A percentile compares a stretch with the other conserved stretches of the same genome.
These are phyloP conservation scores for Ophiostoma pallidulum DNA, from an alignment of 2,329 filamentous ascomycete genomes.

Conservation along the genomic window DNA sequence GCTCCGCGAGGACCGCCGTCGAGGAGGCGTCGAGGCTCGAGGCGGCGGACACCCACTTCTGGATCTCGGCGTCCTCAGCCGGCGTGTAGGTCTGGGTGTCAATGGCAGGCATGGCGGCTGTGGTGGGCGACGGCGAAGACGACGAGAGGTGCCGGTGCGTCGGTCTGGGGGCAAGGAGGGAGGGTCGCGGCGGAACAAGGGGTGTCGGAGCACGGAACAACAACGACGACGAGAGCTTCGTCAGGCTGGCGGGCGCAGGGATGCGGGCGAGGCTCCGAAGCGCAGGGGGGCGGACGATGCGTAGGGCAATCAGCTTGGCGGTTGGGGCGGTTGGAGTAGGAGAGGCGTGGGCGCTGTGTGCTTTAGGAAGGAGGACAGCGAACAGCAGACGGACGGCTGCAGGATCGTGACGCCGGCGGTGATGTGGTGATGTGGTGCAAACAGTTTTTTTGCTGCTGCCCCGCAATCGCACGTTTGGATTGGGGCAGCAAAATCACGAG, in stretches of 20 bases:
- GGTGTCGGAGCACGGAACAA: not conserved
- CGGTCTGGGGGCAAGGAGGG: not conserved
- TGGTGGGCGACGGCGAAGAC: not conserved
- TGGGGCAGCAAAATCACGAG: not conserved
- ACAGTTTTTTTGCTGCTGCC: conserved; percentile 1
- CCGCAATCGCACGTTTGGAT: not conserved
- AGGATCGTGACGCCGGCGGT: not conserved
- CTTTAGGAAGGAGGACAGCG: too few species aligned
- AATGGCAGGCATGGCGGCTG: conserved; percentile 51
- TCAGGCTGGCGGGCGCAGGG: conserved; percentile 12
- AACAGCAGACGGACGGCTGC: too few species aligned
- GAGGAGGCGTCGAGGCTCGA: conserved; percentile 51
- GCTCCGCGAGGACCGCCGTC: conserved; percentile 55
- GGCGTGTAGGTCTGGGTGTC: conserved; percentile 60
- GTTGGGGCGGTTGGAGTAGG: not conserved
- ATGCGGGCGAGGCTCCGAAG: conserved; percentile 25
- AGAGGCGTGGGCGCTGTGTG: too few species aligned
- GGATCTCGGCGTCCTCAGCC: conserved; percentile 76
- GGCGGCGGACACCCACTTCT: conserved; percentile 77
- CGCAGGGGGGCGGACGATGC: conserved; percentile 25
- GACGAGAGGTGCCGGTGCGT: too few species aligned
- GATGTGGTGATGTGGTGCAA: not conserved
- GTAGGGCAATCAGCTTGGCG: conserved; percentile 38
- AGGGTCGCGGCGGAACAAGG: not conserved
- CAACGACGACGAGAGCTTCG: conserved; percentile 10